phyloP scores from a whole-genome alignment of 2,329 filamentous ascomycete genomes.

The Plenodomus lindquistii region DNA sequence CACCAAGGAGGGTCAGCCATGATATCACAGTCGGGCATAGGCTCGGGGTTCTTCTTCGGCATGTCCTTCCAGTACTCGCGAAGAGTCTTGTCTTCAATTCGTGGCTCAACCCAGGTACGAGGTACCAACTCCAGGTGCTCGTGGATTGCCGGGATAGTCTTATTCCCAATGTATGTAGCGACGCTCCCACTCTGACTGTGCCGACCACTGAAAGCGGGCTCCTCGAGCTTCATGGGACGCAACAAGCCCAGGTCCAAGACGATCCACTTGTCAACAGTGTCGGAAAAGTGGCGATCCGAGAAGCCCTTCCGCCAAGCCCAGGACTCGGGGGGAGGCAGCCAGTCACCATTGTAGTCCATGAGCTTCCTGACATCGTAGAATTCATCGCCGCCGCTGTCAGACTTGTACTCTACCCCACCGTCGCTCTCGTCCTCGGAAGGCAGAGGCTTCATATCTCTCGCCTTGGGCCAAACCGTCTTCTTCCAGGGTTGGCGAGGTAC shows the following conservation, averaged over 20 bases:
- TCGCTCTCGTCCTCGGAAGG: conserved; percentile 23
- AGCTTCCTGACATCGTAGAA: conserved; percentile 43
- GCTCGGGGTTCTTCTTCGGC: conserved; percentile 20
- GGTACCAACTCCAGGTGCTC: conserved; percentile 32
- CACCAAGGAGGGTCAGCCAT: conserved; percentile 31
- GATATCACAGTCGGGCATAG: conserved; percentile 29
- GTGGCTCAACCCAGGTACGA: conserved; percentile 31
- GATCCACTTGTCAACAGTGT: conserved; percentile 40
- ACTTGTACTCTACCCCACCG: conserved; percentile 25
- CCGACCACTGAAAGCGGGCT: conserved; percentile 6
- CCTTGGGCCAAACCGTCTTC: conserved; percentile 31
- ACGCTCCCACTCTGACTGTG: not conserved
- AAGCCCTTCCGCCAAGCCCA: conserved; percentile 49
- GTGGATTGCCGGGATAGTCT: not conserved
- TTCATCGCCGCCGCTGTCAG: conserved; percentile 37
- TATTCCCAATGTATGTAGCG: not conserved
- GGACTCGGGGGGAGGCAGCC: conserved; percentile 51
- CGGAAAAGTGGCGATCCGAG: conserved; percentile 35
- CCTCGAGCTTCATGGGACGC: conserved; percentile 8
- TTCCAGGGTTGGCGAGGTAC: conserved; percentile 6
- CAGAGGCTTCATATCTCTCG: conserved; percentile 28
- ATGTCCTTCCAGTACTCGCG: conserved; percentile 33
- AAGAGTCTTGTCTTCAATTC: conserved; percentile 27
- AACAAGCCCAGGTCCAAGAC: conserved; percentile 16
- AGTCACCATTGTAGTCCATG: conserved; percentile 52